These are phyloP conservation scores for Excoecaria agallocha DNA, from an alignment of 345 rosid genomes.

Conservation along the genomic window DNA sequence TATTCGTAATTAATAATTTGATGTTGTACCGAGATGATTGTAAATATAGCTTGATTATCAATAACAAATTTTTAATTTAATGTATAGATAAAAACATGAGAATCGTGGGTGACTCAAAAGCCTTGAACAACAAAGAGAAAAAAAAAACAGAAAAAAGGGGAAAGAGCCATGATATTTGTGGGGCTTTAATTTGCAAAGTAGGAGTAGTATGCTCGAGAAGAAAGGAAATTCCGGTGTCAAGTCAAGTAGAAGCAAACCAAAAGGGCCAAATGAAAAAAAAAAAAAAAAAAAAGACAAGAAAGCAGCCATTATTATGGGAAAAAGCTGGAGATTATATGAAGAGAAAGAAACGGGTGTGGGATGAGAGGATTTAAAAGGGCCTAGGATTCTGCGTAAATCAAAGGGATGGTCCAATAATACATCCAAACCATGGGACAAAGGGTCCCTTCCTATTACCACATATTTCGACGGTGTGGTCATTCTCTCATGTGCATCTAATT, in stretches of 20 bases:
- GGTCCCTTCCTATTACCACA: background rate
- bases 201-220: background rate
- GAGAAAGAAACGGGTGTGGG: background rate
- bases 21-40: too few species aligned
- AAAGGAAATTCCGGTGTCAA: background rate
- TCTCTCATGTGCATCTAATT: conserved; percentile 18
- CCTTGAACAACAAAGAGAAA: too few species aligned
- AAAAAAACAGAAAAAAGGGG: background rate
- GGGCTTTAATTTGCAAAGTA: background rate
- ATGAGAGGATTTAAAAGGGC: conserved; percentile 4
- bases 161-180: background rate
- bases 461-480: background rate
- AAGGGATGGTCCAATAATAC: background rate
- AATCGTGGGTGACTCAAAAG: too few species aligned
- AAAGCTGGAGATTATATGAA: background rate
- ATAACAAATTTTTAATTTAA: too few species aligned
- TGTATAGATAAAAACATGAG: too few species aligned
- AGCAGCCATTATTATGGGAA: background rate
- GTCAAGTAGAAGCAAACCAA: conserved; percentile 13
- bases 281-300: background rate
- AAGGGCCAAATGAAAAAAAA: background rate
- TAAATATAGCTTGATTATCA: too few species aligned
- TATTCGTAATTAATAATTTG: too few species aligned
- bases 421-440: background rate
- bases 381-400: conserved; percentile 20